Conservation (phyloP, 1,284 basidiomycete genomes). For the Dichomitus squalens region DNA sequence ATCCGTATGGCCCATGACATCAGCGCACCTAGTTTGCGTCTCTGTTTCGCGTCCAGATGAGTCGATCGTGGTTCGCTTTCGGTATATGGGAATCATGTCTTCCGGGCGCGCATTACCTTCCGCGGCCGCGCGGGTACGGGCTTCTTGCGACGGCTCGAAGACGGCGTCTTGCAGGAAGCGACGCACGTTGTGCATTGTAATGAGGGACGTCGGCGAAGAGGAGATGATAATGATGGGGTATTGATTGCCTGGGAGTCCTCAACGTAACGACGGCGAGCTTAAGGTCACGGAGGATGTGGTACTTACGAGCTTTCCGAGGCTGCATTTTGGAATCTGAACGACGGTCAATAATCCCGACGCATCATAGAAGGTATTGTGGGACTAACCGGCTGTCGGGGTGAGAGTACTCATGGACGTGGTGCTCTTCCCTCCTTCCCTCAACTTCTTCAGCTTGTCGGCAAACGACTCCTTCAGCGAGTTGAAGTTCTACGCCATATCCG, state of each 20-base stretch:
- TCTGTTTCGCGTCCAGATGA: constrained; percentile 47
- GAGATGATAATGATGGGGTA: constrained; percentile 97
- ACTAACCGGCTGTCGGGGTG: constrained; percentile 23
- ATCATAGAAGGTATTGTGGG: neutral
- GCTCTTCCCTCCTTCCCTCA: constrained; percentile 63
- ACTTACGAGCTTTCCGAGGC: constrained; percentile 63
- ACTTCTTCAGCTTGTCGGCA: constrained; percentile 75
- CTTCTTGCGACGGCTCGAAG: constrained; percentile 82
- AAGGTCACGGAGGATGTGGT: neutral
- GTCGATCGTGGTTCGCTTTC: constrained; percentile 70
- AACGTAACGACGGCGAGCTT: neutral
- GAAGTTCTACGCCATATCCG: constrained; percentile 60
- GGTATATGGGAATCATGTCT: constrained; percentile 83
- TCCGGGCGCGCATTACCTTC: constrained; percentile 80
- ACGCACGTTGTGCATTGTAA: constrained; percentile 98
- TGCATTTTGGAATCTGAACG: constrained; percentile 52
- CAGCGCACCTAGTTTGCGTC: constrained; percentile 43
- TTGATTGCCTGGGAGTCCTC: constrained; percentile 52
- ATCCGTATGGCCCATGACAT: neutral
- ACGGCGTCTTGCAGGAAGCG: constrained; percentile 89
- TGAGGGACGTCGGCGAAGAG: constrained; percentile 90
- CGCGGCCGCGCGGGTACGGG: constrained; percentile 64
- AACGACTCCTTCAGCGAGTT: constrained; percentile 60
- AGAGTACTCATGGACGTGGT: constrained; percentile 31
- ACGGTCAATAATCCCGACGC: neutral